Evolutionary conservation across 805 yeast species (phyloP).

Genomic region (Wickerhamiella sergipiensis): DNA sequence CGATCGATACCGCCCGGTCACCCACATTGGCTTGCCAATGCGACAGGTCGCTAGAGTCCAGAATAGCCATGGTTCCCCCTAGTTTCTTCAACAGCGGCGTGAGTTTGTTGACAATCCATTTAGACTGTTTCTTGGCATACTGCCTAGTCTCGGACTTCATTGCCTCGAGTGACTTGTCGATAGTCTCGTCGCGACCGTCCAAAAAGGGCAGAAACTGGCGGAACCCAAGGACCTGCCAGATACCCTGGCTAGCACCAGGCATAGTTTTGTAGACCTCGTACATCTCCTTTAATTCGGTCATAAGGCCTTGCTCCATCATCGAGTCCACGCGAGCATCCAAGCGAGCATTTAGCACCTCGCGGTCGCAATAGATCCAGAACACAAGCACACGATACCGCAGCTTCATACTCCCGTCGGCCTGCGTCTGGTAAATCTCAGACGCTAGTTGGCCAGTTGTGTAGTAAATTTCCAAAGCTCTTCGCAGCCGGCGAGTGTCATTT

Average conservation of each 20-base stretch:
- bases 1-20: slow-evolving; percentile 39
- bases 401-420: slow-evolving; percentile 38
- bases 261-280: slow-evolving; percentile 21
- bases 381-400: slow-evolving; percentile 31
- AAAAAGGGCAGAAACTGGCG: slow-evolving; percentile 29
- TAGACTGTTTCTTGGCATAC: slow-evolving; percentile 77
- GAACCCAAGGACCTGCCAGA: slow-evolving; percentile 93
- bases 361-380: slow-evolving; percentile 71
- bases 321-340: slow-evolving; percentile 70
- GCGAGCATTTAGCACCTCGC: slow-evolving; percentile 41
- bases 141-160: slow-evolving; percentile 80
- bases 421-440: slow-evolving; percentile 56
- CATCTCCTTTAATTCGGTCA: slow-evolving; percentile 52
- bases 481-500: slow-evolving; percentile 64
- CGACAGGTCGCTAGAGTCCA: slow-evolving; percentile 63
- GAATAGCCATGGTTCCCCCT: slow-evolving; percentile 51
- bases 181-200: slow-evolving; percentile 15
- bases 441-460: slow-evolving; percentile 53
- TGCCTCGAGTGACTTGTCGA: slow-evolving; percentile 41
- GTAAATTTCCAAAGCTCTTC: slow-evolving; percentile 70
- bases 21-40: slow-evolving; percentile 48
- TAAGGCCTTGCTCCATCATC: slow-evolving; percentile 62
- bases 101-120: slow-evolving; percentile 72
- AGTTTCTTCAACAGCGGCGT: slow-evolving; percentile 44
- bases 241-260: slow-evolving; percentile 39